phyloP scores from a whole-genome alignment of 768 basidiomycete species.

The Boletus huronensis region DNA sequence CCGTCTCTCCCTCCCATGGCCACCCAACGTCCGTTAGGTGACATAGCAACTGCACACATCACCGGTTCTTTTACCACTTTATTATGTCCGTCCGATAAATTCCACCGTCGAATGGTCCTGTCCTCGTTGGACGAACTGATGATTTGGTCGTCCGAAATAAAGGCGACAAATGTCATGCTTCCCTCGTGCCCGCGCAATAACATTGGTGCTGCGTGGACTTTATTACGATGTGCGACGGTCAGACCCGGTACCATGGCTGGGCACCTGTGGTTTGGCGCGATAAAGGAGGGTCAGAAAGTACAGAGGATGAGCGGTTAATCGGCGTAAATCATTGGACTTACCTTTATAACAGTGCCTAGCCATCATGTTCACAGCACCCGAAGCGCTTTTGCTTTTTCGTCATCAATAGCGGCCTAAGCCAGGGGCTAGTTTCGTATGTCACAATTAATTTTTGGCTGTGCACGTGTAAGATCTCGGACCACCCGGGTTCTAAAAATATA shows the following conservation, averaged over 20 bases:
- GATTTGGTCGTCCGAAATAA: slow-evolving; percentile 12
- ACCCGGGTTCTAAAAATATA: background rate
- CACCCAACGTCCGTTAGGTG: slow-evolving; percentile 11
- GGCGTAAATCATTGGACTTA: background rate
- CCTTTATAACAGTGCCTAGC: background rate
- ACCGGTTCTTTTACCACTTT: slow-evolving; percentile 5
- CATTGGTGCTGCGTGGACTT: background rate
- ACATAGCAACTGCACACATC: slow-evolving; percentile 1
- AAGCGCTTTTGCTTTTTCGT: background rate
- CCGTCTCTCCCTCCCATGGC: slow-evolving; percentile 18
- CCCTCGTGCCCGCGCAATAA: slow-evolving; percentile 14
- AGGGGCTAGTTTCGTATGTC: background rate
- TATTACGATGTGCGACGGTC: background rate
- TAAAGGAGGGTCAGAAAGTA: background rate
- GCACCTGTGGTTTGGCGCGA: background rate
- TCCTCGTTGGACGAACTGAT: slow-evolving; percentile 20
- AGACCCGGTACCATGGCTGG: background rate
- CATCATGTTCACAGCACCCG: background rate
- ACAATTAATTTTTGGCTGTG: background rate
- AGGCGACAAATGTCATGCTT: slow-evolving; percentile 13
- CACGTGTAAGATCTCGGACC: background rate
- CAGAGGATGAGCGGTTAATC: background rate
- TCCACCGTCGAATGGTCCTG: slow-evolving; percentile 17
- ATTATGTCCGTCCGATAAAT: background rate
- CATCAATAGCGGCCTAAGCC: background rate